Evolutionary conservation across 192 early-diverging fungal genomes (phyloP).

Genomic region (Phycomyces nitens): DNA sequence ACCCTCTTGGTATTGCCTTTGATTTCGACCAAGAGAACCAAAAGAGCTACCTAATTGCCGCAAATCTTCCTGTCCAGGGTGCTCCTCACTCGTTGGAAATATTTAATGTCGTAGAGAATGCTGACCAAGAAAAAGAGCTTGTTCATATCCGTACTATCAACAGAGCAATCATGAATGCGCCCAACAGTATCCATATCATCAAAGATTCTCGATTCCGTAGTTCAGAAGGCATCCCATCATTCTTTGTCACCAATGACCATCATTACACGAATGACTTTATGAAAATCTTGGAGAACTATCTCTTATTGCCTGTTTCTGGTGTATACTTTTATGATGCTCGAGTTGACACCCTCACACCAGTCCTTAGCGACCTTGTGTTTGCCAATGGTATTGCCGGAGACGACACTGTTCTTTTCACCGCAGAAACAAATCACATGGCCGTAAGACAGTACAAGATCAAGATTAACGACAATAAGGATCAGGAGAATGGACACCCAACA

Average conservation of each 20-base stretch:
- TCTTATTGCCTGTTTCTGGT: slow-evolving; percentile 17
- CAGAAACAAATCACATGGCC: slow-evolving; percentile 17
- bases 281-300: slow-evolving; percentile 27
- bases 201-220: slow-evolving; percentile 8
- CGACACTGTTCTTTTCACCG: slow-evolving; percentile 15
- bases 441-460: slow-evolving; percentile 20
- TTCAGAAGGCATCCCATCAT: slow-evolving; percentile 31
- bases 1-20: slow-evolving; percentile 28
- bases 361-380: slow-evolving; percentile 21
- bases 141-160: slow-evolving; percentile 15
- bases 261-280: slow-evolving; percentile 1
- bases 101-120: slow-evolving; percentile 7
- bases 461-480: not conserved
- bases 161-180: slow-evolving; percentile 7
- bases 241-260: slow-evolving; percentile 33
- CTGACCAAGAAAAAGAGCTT: not conserved
- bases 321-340: slow-evolving; percentile 31
- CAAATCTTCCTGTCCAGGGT: slow-evolving; percentile 12
- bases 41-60: slow-evolving; percentile 7
- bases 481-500: not conserved
- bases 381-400: slow-evolving; percentile 32
- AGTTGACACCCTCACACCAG: not conserved
- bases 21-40: slow-evolving; percentile 4
- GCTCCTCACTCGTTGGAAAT: slow-evolving; percentile 13
- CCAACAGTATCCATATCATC: slow-evolving; percentile 27